phyloP scores from a whole-genome alignment of 208 protist genomes.

The Porcisia hertigi region DNA sequence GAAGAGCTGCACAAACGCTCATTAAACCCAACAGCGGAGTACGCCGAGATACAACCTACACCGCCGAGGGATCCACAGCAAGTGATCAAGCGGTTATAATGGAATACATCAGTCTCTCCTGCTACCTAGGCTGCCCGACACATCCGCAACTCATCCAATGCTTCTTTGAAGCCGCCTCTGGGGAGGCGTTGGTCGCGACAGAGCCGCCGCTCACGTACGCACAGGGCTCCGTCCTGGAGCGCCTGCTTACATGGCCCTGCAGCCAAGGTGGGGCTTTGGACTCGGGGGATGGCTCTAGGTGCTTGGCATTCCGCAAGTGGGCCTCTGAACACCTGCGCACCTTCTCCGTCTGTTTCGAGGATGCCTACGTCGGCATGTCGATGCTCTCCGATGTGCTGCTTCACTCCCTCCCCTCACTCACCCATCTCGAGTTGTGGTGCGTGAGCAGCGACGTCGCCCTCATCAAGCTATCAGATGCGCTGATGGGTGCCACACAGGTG shows the following conservation, averaged over 20 bases:
- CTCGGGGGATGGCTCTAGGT: background rate
- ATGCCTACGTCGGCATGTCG: constrained; percentile 4
- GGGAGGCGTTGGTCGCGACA: constrained; percentile 6
- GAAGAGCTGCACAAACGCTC: background rate
- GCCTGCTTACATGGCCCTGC: background rate
- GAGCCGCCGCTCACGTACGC: constrained; percentile 16
- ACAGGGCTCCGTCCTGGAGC: constrained; percentile 8
- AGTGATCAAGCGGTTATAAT: constrained; percentile 5
- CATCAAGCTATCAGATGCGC: constrained; percentile 4
- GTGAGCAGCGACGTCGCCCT: constrained; percentile 3
- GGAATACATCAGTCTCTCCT: constrained; percentile 11
- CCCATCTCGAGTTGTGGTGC: background rate
- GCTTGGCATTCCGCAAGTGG: constrained; percentile 4
- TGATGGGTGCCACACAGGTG: constrained; percentile 9
- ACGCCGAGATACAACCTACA: background rate
- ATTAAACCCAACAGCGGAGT: background rate
- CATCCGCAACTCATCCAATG: constrained; percentile 15
- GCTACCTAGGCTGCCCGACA: constrained; percentile 12
- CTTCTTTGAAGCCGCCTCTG: constrained; percentile 2
- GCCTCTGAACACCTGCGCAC: constrained; percentile 6
- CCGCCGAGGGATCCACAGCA: background rate
- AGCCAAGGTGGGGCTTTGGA: background rate
- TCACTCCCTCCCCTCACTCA: constrained; percentile 10
- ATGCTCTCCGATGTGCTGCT: constrained; percentile 1
- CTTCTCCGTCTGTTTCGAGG: constrained; percentile 9